Conservation (phyloP, 805 yeast genomes). For the Metschnikowia gruessii region DNA sequence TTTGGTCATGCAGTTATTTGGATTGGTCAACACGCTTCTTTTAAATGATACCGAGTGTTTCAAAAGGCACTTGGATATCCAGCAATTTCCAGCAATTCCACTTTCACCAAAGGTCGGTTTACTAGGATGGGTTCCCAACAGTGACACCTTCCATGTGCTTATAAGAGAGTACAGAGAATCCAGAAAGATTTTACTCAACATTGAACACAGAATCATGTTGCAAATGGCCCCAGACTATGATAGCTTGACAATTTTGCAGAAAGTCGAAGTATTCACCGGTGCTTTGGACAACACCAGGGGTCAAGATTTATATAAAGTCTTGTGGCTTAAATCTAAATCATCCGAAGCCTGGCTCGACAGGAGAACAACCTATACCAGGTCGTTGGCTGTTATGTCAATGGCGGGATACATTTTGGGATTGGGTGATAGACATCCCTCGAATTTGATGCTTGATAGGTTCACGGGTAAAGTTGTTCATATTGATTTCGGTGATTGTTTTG, state of each 20-base stretch:
- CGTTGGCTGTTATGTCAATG: slow-evolving; percentile 98
- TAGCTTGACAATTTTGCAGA: slow-evolving; percentile 79
- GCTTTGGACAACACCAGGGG: slow-evolving; percentile 95
- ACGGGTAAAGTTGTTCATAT: slow-evolving; percentile 97
- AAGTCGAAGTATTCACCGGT: slow-evolving; percentile 94
- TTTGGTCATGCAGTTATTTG: slow-evolving; percentile 96
- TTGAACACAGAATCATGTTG: slow-evolving; percentile 92
- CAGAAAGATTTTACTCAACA: slow-evolving; percentile 81
- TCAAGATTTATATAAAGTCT: slow-evolving; percentile 89
- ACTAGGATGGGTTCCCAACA: slow-evolving; percentile 95
- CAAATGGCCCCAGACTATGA: slow-evolving; percentile 99
- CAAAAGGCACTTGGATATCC: slow-evolving; percentile 91
- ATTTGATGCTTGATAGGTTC: slow-evolving; percentile 87
- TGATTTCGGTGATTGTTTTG: slow-evolving; percentile 99
- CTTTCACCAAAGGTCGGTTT: slow-evolving; percentile 96
- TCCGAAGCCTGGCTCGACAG: slow-evolving; percentile 98
- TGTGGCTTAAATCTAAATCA: slow-evolving; percentile 94
- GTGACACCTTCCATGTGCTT: slow-evolving; percentile 93
- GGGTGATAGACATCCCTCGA: slow-evolving; percentile 98
- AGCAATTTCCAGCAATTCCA: slow-evolving; percentile 90
- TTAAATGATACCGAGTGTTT: slow-evolving; percentile 92
- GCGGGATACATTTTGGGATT: slow-evolving; percentile 95
- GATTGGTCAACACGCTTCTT: slow-evolving; percentile 86
- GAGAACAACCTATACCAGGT: slow-evolving; percentile 92
- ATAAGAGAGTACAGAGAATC: slow-evolving; percentile 92